These are phyloP conservation scores for Sporothrix brunneoviolacea DNA, from an alignment of 2,329 filamentous ascomycete genomes.

Conservation along the genomic window DNA sequence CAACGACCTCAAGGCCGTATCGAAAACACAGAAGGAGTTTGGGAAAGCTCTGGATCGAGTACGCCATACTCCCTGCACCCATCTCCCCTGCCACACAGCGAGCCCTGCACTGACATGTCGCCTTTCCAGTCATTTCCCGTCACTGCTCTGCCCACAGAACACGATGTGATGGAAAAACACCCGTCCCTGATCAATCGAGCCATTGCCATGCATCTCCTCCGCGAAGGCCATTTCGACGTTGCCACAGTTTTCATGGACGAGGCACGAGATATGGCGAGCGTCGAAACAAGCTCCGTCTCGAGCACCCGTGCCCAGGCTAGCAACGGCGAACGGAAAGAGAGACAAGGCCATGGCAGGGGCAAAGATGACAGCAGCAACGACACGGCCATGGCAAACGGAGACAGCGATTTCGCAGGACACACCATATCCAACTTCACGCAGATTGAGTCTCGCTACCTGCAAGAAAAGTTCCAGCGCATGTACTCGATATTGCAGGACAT, in stretches of 20 bases:
- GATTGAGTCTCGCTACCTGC: constrained; percentile 61
- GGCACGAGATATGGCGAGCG: constrained; percentile 30
- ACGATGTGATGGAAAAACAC: constrained; percentile 72
- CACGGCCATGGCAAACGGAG: constrained; percentile 20
- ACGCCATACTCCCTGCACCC: constrained; percentile 21
- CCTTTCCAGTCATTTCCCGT: constrained; percentile 30
- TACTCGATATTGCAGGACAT: constrained; percentile 80
- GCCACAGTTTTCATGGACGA: constrained; percentile 80
- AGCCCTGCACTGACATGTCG: constrained; percentile 15
- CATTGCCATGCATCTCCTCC: constrained; percentile 91
- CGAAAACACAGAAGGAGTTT: constrained; percentile 76
- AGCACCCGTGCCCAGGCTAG: too few relatives aligned
- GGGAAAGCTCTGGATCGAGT: constrained; percentile 80
- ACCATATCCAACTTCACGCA: constrained; percentile 32
- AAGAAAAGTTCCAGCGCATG: constrained; percentile 79
- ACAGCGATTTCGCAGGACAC: constrained; percentile 17
- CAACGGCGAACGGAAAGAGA: constrained; percentile 19
- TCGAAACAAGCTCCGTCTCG: too few relatives aligned
- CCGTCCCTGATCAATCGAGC: constrained; percentile 79
- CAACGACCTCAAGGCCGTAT: constrained; percentile 73
- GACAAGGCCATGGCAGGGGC: constrained; percentile 23
- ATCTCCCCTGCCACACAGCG: not conserved
- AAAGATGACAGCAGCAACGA: constrained; percentile 24
- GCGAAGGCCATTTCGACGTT: constrained; percentile 87
- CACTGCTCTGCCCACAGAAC: constrained; percentile 66